A percentile compares a stretch with the other conserved stretches of the same genome.
phyloP scores from a whole-genome alignment of 2,329 filamentous ascomycete species.

The Zelopaecilomyces penicillatus region DNA sequence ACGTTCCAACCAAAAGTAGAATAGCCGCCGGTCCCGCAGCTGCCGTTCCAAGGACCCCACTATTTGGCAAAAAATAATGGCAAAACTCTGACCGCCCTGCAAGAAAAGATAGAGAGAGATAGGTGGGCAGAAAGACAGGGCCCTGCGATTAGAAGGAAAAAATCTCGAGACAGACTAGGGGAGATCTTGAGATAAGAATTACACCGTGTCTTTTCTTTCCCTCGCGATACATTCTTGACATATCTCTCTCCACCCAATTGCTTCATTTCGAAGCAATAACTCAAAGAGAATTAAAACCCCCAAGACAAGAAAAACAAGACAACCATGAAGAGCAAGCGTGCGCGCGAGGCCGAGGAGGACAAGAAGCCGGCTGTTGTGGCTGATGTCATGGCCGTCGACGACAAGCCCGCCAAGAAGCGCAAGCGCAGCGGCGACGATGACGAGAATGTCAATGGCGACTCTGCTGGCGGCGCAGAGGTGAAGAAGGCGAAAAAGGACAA shows the following conservation, averaged over 20 bases:
- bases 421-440: slow-evolving; percentile 24
- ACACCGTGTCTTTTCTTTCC: not conserved
- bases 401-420: slow-evolving; percentile 26
- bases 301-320: not conserved
- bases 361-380: slow-evolving; percentile 16
- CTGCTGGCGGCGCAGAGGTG: slow-evolving; percentile 9
- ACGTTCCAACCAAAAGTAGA: too few species aligned
- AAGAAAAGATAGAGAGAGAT: too few species aligned
- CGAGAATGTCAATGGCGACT: not conserved
- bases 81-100: too few species aligned
- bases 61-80: too few species aligned
- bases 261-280: not conserved
- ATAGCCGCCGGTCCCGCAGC: too few species aligned
- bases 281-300: not conserved
- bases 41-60: too few species aligned
- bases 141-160: too few species aligned
- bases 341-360: slow-evolving; percentile 24
- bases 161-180: too few species aligned
- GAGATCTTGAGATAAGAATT: not conserved
- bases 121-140: too few species aligned
- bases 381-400: slow-evolving; percentile 12
- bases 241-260: not conserved
- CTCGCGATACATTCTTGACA: not conserved
- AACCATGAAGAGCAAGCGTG: slow-evolving; percentile 32
- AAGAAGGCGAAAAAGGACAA: slow-evolving; percentile 25